These are phyloP conservation scores for Ceratorhiza oryzae-sativae DNA, from an alignment of 1,284 basidiomycete species.

Conservation along the genomic window DNA sequence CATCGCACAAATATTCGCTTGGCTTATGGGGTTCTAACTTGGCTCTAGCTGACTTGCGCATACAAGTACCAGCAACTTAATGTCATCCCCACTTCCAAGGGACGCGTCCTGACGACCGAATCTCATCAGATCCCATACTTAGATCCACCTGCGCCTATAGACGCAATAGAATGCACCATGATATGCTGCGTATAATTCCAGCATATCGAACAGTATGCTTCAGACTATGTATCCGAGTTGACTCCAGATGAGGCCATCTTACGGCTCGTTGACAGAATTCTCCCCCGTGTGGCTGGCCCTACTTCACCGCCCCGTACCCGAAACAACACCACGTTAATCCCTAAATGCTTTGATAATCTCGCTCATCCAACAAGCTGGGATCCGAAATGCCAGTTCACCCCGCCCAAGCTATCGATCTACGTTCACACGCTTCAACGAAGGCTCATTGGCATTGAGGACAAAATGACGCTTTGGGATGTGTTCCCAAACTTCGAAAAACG, in stretches of 20 bases:
- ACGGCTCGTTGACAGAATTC: neutral
- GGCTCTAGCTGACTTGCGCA: too few species aligned
- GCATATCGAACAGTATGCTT: neutral
- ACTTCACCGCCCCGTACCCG: neutral
- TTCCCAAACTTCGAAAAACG: neutral
- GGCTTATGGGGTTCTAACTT: too few species aligned
- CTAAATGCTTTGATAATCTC: neutral
- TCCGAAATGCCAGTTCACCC: neutral
- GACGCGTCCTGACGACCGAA: neutral
- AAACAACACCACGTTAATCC: neutral
- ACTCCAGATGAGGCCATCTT: neutral
- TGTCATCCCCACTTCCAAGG: neutral
- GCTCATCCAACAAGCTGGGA: constrained; percentile 8
- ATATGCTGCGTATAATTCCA: neutral
- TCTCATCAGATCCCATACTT: constrained; percentile 21
- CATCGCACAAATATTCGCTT: neutral
- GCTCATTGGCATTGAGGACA: neutral
- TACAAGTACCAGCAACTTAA: neutral
- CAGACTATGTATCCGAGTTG: neutral
- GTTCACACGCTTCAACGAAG: neutral
- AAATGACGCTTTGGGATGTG: neutral
- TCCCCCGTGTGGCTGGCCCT: neutral
- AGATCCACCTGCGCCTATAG: neutral
- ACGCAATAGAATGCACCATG: neutral
- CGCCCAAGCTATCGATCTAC: neutral